Evolutionary conservation across 139 green algal genomes (phyloP).

Genomic region (Tetradesmus lagerheimii): DNA sequence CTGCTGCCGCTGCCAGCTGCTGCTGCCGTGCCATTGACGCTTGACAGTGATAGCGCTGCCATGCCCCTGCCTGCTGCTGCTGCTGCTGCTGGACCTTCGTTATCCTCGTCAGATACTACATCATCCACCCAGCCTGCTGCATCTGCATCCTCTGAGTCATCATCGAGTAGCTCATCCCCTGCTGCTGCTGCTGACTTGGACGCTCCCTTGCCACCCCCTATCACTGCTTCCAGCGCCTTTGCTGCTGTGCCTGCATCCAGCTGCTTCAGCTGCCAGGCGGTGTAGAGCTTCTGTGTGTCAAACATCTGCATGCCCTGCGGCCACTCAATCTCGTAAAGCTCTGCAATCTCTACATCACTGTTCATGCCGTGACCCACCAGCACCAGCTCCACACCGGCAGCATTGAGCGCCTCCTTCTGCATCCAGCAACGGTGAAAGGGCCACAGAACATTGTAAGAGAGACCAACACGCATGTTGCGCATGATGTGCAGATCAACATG

Average conservation of each 20-base stretch:
- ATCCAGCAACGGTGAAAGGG: background rate
- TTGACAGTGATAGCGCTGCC: background rate
- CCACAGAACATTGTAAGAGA: background rate
- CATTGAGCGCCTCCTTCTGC: background rate
- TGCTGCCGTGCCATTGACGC: background rate
- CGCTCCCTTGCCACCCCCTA: background rate
- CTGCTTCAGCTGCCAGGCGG: constrained; percentile 14
- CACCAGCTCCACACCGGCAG: constrained; percentile 16
- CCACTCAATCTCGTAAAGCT: constrained; percentile 20
- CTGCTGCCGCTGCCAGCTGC: background rate
- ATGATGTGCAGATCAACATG: no score
- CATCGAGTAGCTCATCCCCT: background rate
- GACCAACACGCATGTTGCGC: no score
- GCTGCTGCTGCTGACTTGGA: background rate
- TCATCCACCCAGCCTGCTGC: background rate
- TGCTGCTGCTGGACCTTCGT: background rate
- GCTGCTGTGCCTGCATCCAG: constrained; percentile 16
- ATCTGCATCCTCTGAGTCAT: background rate
- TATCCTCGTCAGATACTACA: background rate
- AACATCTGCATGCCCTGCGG: constrained; percentile 3
- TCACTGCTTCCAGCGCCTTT: background rate
- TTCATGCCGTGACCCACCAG: constrained; percentile 38
- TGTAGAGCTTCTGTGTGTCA: constrained; percentile 42
- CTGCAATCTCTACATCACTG: background rate
- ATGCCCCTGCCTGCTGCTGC: background rate